These are phyloP conservation scores for Citrus glauca DNA, from an alignment of 345 rosid genomes.

Conservation along the genomic window DNA sequence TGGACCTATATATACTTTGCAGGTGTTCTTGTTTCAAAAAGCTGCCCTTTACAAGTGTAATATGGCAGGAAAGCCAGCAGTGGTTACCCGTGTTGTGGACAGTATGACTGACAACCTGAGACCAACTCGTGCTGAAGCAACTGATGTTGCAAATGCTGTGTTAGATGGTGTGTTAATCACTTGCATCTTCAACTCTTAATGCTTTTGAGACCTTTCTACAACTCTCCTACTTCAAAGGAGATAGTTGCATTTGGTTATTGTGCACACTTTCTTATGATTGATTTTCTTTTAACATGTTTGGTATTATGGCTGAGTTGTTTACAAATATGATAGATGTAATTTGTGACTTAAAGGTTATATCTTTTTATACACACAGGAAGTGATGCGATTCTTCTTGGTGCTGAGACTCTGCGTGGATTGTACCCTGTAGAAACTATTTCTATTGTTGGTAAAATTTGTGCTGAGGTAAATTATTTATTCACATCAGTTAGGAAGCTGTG, in stretches of 20 bases:
- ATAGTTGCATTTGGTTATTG: neutral
- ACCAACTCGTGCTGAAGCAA: conserved; percentile 98
- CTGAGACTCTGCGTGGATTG: conserved; percentile 90
- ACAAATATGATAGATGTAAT: neutral
- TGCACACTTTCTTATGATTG: neutral
- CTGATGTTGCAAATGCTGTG: conserved; percentile 99
- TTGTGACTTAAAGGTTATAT: neutral
- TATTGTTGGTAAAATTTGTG: conserved; percentile 84
- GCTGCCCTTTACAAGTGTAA: conserved; percentile 94
- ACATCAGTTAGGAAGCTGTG: neutral
- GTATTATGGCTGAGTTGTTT: neutral
- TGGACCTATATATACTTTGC: conserved; percentile 17
- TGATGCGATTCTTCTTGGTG: conserved; percentile 99
- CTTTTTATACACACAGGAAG: conserved; percentile 53
- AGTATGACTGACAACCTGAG: conserved; percentile 94
- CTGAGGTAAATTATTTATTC: conserved; percentile 52
- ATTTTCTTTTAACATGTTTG: neutral
- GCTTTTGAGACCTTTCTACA: neutral
- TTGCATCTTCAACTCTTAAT: neutral
- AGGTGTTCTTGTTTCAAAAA: conserved; percentile 96
- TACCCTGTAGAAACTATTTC: conserved; percentile 92
- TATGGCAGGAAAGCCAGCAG: conserved; percentile 98
- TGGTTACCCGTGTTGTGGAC: conserved; percentile 95
- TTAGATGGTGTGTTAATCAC: conserved; percentile 59
- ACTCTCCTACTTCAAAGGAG: neutral